A percentile compares a stretch with the other conserved stretches of the same genome.
Conservation (phyloP, 2,329 filamentous ascomycete species). For the Coniella vitis region DNA sequence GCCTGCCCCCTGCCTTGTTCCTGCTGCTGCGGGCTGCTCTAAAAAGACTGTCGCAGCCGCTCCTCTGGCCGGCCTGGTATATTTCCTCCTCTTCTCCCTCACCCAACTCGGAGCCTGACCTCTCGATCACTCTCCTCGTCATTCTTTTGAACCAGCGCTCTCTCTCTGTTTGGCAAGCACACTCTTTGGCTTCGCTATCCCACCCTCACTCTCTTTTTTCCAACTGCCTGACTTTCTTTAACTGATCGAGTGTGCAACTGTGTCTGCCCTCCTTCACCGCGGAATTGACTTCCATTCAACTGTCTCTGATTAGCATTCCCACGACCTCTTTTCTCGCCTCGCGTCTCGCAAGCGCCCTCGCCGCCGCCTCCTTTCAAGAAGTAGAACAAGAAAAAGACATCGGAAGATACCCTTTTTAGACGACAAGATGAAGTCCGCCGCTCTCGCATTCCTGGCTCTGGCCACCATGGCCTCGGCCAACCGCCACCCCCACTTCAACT, state of each 20-base stretch:
- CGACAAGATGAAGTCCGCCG: constrained; percentile 41
- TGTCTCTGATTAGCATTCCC: constrained; percentile 13
- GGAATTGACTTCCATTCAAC: constrained; percentile 27
- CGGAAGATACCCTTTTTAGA: constrained; percentile 8
- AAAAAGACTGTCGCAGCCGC: too few species aligned
- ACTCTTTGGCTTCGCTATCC: constrained; percentile 10
- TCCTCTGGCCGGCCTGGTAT: constrained; percentile 4
- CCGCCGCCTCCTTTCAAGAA: not conserved
- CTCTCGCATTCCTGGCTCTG: constrained; percentile 34
- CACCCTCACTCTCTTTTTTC: constrained; percentile 15
- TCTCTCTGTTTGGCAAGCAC: constrained; percentile 15
- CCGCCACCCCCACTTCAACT: constrained; percentile 27
- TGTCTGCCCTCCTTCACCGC: constrained; percentile 22
- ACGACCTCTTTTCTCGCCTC: constrained; percentile 12
- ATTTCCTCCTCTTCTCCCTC: constrained; percentile 12
- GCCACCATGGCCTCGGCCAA: constrained; percentile 37
- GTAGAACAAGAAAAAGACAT: constrained; percentile 13
- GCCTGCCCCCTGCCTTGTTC: too few species aligned
- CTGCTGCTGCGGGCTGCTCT: too few species aligned
- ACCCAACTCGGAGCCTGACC: constrained; percentile 14
- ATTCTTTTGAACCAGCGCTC: constrained; percentile 17
- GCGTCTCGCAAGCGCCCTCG: not conserved
- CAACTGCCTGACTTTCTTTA: constrained; percentile 24
- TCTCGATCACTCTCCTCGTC: constrained; percentile 14
- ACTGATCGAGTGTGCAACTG: constrained; percentile 22